Percentiles rank a stretch among this genome's conserved stretches.
Evolutionary conservation across 495 filamentous ascomycete species (phyloP).

Genomic region (Extremus antarcticus): DNA sequence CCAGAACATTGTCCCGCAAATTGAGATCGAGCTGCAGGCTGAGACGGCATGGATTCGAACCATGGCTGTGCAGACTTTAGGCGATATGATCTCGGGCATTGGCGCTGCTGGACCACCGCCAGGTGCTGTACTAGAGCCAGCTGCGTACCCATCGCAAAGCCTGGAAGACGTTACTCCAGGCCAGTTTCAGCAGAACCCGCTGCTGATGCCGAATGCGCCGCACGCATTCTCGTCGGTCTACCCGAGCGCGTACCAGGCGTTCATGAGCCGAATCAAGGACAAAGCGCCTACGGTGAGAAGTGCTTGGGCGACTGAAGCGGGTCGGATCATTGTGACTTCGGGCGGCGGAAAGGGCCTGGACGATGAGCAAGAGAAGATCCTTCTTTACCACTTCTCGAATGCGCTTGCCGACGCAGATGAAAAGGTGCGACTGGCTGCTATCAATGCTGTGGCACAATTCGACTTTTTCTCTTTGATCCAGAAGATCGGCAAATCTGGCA

Average conservation of each 20-base stretch:
- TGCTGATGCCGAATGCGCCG: slow-evolving; percentile 68
- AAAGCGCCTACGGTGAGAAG: slow-evolving; percentile 69
- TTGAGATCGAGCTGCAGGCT: slow-evolving; percentile 84
- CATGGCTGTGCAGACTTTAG: slow-evolving; percentile 83
- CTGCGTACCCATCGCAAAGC: slow-evolving; percentile 65
- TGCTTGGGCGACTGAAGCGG: slow-evolving; percentile 74
- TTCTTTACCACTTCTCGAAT: slow-evolving; percentile 62
- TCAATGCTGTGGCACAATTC: slow-evolving; percentile 68
- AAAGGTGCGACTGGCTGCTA: slow-evolving; percentile 75
- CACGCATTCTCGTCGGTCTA: slow-evolving; percentile 77
- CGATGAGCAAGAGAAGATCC: slow-evolving; percentile 57
- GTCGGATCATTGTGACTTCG: slow-evolving; percentile 70
- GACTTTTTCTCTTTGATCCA: slow-evolving; percentile 65
- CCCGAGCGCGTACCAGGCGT: slow-evolving; percentile 63
- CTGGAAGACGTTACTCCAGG: slow-evolving; percentile 46
- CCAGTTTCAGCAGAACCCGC: slow-evolving; percentile 47
- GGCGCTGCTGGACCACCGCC: slow-evolving; percentile 78
- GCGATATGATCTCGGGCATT: slow-evolving; percentile 85
- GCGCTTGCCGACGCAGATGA: slow-evolving; percentile 86
- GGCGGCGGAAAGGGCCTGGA: slow-evolving; percentile 78
- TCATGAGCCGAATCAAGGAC: slow-evolving; percentile 72
- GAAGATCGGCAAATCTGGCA: slow-evolving; percentile 66
- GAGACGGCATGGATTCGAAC: slow-evolving; percentile 79
- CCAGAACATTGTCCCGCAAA: slow-evolving; percentile 83
- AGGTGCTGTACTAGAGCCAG: slow-evolving; percentile 59